Conservation (phyloP, 495 filamentous ascomycete genomes). For the Thermochaetoides thermophila region DNA sequence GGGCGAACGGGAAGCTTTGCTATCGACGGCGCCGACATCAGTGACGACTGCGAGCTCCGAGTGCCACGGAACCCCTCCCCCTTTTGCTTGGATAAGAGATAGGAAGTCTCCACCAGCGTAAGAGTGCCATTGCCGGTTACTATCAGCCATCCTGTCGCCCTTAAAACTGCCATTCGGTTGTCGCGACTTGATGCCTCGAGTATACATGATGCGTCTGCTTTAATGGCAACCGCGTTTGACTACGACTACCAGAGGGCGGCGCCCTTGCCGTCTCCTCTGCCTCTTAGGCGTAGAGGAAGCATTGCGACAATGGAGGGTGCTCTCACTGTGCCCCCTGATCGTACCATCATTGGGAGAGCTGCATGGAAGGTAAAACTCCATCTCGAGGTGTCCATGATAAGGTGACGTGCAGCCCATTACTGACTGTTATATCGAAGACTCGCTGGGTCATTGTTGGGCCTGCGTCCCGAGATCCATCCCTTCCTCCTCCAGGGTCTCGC, state of each 20-base stretch:
- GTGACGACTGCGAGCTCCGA: too few species aligned
- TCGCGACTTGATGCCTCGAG: too few species aligned
- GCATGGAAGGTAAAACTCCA: conserved; percentile 46
- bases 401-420: neutral
- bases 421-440: conserved; percentile 17
- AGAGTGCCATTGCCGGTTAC: too few species aligned
- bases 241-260: conserved; percentile 1
- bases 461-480: conserved; percentile 10
- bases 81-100: too few species aligned
- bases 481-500: conserved; percentile 5
- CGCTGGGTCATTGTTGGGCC: conserved; percentile 33
- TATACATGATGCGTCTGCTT: conserved; percentile 10
- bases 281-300: conserved; percentile 5
- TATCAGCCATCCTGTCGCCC: too few species aligned
- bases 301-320: conserved; percentile 33
- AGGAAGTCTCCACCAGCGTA: too few species aligned
- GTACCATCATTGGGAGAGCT: conserved; percentile 39
- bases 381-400: neutral
- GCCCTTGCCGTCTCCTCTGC: conserved; percentile 4
- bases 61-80: too few species aligned
- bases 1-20: too few species aligned
- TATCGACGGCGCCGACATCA: too few species aligned
- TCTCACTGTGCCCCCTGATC: conserved; percentile 39
- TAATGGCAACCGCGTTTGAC: conserved; percentile 9
- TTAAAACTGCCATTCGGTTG: too few species aligned